phyloP scores from a whole-genome alignment of 176 grass and related monocot species.

The Ananas comosus region DNA sequence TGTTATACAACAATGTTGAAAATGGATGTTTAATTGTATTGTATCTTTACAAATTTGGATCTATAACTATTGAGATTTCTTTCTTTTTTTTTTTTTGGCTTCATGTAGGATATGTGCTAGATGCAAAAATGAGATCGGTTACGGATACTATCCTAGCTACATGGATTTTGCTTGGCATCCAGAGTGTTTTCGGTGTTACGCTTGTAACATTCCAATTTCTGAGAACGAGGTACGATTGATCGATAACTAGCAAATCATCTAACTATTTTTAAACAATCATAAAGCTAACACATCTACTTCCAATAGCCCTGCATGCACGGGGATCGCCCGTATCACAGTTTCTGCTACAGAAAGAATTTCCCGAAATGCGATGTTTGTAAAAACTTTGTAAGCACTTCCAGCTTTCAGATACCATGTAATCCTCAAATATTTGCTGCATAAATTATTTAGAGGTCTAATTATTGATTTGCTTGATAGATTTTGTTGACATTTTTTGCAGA shows the following conservation, averaged over 20 bases:
- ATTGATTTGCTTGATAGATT: not conserved
- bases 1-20: not conserved
- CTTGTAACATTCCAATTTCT: conserved; percentile 71
- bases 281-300: conserved; percentile 6
- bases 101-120: conserved; percentile 76
- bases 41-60: no score
- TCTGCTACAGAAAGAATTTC: conserved; percentile 84
- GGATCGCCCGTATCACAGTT: conserved; percentile 77
- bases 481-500: conserved; percentile 35
- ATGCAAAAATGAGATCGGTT: conserved; percentile 76
- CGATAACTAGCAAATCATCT: not conserved
- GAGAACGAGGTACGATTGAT: conserved; percentile 64
- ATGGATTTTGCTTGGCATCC: conserved; percentile 92
- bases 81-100: conserved; percentile 62
- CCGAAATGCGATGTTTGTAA: conserved; percentile 98
- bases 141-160: conserved; percentile 72
- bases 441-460: not conserved
- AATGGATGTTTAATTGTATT: not conserved
- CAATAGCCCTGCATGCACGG: conserved; percentile 84
- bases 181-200: conserved; percentile 82
- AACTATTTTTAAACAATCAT: no score
- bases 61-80: no score
- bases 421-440: not conserved
- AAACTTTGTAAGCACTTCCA: conserved; percentile 58
- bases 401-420: no score